Conservation (phyloP, 1,284 basidiomycete species). For the Pseudomicrostroma phylloplanum region DNA sequence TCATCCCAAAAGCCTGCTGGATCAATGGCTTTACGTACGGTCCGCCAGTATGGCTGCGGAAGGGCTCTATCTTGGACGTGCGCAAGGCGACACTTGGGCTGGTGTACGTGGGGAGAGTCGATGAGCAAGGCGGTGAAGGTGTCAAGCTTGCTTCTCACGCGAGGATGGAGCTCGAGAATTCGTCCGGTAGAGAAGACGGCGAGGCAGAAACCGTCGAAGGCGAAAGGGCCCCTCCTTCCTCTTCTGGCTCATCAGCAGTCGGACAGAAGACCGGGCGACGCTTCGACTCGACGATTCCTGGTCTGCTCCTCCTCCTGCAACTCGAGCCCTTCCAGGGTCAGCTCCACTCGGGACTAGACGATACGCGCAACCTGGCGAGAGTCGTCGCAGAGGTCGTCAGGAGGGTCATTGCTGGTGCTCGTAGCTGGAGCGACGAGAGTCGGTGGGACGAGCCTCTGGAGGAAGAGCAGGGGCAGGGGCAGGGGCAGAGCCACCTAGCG, state of each 20-base stretch:
- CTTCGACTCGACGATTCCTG: conserved; percentile 19
- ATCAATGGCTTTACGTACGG: conserved; percentile 55
- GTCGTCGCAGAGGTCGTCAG: conserved; percentile 38
- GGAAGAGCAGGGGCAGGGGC: too few species aligned
- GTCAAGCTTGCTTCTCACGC: background rate
- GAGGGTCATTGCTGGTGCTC: background rate
- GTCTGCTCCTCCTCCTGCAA: conserved; percentile 24
- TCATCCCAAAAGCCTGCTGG: conserved; percentile 68
- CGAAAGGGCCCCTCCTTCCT: too few species aligned
- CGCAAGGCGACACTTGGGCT: conserved; percentile 34
- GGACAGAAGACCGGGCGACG: too few species aligned
- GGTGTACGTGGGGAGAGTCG: conserved; percentile 16
- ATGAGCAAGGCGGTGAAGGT: background rate
- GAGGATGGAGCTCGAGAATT: background rate
- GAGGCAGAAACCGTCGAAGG: too few species aligned
- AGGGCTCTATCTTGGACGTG: conserved; percentile 42
- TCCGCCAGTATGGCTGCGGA: conserved; percentile 29
- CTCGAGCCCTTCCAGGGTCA: conserved; percentile 50
- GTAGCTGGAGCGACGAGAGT: background rate
- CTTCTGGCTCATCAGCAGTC: too few species aligned
- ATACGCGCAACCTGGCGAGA: conserved; percentile 53
- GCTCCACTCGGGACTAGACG: conserved; percentile 55
- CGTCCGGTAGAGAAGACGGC: background rate
- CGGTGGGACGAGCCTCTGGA: too few species aligned
- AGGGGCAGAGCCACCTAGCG: too few species aligned